Conservation (phyloP, 805 yeast species). For the Kodamaea restingae region DNA sequence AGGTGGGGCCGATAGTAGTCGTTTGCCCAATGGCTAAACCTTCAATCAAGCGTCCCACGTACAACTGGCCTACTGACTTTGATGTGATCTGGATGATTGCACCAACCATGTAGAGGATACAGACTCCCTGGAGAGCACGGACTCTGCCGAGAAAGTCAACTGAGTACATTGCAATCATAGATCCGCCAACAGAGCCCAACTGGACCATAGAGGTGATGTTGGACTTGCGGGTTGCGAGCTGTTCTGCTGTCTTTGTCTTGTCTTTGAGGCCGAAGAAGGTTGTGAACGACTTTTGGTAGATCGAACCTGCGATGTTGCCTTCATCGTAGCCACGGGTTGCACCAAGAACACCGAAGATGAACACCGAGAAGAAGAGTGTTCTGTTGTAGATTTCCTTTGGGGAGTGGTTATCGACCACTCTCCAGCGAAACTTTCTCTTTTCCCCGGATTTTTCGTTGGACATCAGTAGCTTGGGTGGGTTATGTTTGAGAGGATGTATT, state of each 20-base stretch:
- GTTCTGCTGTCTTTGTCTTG: conserved; percentile 25
- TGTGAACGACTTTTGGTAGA: conserved; percentile 42
- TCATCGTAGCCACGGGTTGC: conserved; percentile 58
- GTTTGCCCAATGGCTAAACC: conserved; percentile 26
- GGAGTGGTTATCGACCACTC: conserved; percentile 25
- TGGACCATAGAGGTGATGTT: conserved; percentile 26
- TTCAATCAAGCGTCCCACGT: conserved; percentile 23
- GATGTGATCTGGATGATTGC: conserved; percentile 19
- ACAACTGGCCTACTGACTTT: conserved; percentile 19
- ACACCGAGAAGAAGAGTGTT: conserved; percentile 42
- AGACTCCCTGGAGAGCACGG: conserved; percentile 19
- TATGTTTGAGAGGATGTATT: too few relatives aligned
- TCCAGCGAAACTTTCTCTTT: conserved; percentile 18
- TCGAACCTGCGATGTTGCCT: conserved; percentile 46
- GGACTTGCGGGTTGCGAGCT: conserved; percentile 19
- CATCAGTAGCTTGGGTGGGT: too few relatives aligned
- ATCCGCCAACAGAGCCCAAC: conserved; percentile 22
- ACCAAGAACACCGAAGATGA: conserved; percentile 53
- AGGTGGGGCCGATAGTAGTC: conserved; percentile 23
- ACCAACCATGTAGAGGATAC: conserved; percentile 19
- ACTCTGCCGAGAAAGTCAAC: conserved; percentile 22
- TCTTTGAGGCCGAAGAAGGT: conserved; percentile 43
- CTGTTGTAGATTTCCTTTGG: conserved; percentile 47
- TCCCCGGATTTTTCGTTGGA: too few relatives aligned
- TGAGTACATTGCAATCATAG: conserved; percentile 22